A percentile compares a stretch with the other conserved stretches of the same genome.
Conservation (phyloP, 2,329 filamentous ascomycete genomes). For the Chrysoporthe austroafricana region DNA sequence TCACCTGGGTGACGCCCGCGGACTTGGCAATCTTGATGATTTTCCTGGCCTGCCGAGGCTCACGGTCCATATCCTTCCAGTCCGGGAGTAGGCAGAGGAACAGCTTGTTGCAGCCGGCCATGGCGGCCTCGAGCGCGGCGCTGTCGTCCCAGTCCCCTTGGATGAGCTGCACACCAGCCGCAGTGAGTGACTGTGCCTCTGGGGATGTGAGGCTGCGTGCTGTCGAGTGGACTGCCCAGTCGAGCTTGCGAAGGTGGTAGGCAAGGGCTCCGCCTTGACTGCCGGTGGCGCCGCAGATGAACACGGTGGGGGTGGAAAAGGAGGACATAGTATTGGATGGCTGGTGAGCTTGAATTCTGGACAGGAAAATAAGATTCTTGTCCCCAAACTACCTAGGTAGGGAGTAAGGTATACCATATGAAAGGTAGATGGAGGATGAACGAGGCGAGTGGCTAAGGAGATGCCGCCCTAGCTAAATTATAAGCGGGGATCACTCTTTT, state of each 20-base stretch:
- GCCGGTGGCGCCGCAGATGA: constrained; percentile 31
- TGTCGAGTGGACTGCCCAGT: constrained; percentile 30
- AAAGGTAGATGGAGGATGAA: too few species aligned
- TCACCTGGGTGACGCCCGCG: constrained; percentile 31
- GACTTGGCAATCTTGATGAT: constrained; percentile 30
- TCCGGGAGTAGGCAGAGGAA: constrained; percentile 29
- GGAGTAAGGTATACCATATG: too few species aligned
- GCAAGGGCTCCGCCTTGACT: constrained; percentile 30
- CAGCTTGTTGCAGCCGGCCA: constrained; percentile 31
- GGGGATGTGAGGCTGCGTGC: constrained; percentile 24
- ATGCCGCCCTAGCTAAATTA: too few species aligned
- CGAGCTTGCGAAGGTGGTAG: constrained; percentile 25
- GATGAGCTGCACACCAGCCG: constrained; percentile 29
- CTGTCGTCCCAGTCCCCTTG: constrained; percentile 32
- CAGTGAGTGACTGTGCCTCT: constrained; percentile 25
- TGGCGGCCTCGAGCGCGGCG: constrained; percentile 17
- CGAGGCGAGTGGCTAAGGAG: too few species aligned
- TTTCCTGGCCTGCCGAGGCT: constrained; percentile 25
- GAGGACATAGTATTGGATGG: neutral
- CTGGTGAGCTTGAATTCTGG: too few species aligned
- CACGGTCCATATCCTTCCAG: constrained; percentile 11
- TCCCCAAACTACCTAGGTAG: too few species aligned
- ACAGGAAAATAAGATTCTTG: too few species aligned
- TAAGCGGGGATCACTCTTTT: too few species aligned
- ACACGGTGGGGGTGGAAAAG: constrained; percentile 24